A percentile compares a stretch with the other conserved stretches of the same genome.
Evolutionary conservation across 163 green algal genomes (phyloP).

Genomic region (Picocystis sp.): DNA sequence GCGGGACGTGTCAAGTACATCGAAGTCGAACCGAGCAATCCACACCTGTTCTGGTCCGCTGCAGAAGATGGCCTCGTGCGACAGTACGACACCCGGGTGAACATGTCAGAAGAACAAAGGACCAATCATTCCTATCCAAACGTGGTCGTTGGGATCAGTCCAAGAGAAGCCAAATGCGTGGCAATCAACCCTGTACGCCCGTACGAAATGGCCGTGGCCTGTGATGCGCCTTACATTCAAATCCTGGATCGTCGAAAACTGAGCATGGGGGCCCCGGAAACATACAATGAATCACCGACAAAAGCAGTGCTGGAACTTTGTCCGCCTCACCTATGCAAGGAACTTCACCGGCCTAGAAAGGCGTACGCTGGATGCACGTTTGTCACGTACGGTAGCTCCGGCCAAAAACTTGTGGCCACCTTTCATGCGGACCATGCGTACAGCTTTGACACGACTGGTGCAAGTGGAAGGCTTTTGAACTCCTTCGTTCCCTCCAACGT

Average conservation of each 20-base stretch:
- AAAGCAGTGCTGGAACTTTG: conserved; percentile 33
- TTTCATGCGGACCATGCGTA: conserved; percentile 70
- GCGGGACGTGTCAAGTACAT: conserved; percentile 57
- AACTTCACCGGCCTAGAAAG: too few relatives aligned
- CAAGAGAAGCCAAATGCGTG: conserved; percentile 41
- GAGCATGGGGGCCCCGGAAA: background rate
- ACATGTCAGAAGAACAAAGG: conserved; percentile 7
- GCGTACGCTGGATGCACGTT: too few relatives aligned
- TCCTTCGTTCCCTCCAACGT: background rate
- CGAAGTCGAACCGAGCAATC: conserved; percentile 44
- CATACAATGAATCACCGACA: background rate
- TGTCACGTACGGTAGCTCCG: background rate
- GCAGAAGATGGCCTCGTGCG: conserved; percentile 58
- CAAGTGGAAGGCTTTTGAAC: background rate
- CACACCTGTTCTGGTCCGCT: conserved; percentile 66
- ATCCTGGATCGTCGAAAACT: conserved; percentile 57
- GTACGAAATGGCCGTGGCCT: conserved; percentile 50
- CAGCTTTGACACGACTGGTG: conserved; percentile 34
- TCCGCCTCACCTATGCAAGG: conserved; percentile 34
- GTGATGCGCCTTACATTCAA: conserved; percentile 38
- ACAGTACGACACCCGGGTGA: conserved; percentile 53
- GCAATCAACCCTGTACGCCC: conserved; percentile 43
- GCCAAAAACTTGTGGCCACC: conserved; percentile 31
- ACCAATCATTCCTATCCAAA: background rate
- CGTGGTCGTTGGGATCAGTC: background rate